Percentiles rank a stretch among this genome's conserved stretches.
These are phyloP conservation scores for Peziza echinospora DNA, from an alignment of 495 filamentous ascomycete species.

Conservation along the genomic window DNA sequence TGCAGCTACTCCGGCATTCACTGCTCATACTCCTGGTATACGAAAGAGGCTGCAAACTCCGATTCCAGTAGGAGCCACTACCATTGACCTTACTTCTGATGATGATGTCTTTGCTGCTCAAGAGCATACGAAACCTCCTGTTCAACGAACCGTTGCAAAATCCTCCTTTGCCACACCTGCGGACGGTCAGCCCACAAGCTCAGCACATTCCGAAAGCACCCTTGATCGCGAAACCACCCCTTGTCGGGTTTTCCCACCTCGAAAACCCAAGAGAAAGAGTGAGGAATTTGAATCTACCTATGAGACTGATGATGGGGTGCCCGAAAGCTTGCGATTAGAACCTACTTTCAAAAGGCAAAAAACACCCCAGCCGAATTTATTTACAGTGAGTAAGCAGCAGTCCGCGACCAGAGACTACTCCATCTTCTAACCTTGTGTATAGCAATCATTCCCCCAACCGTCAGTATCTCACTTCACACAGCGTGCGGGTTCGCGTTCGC, in stretches of 20 bases:
- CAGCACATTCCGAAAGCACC: neutral
- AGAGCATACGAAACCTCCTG: too few species aligned
- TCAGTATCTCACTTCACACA: too few species aligned
- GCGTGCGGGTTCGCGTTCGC: too few species aligned
- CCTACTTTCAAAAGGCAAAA: too few species aligned
- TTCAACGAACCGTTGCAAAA: too few species aligned
- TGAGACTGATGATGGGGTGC: neutral
- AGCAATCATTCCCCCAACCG: too few species aligned
- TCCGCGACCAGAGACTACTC: too few species aligned
- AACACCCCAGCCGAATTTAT: too few species aligned
- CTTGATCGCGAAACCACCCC: neutral
- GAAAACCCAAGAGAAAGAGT: neutral
- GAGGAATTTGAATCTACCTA: neutral
- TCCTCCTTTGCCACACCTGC: neutral
- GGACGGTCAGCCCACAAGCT: neutral
- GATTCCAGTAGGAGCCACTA: neutral
- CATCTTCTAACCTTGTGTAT: too few species aligned
- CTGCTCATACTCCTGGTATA: neutral
- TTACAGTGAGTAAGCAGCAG: too few species aligned
- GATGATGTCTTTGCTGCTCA: neutral
- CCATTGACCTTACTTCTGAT: neutral
- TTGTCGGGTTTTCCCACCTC: neutral
- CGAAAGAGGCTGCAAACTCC: neutral
- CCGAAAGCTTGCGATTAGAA: too few species aligned
- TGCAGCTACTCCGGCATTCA: neutral